Evolutionary conservation across 768 basidiomycete species (phyloP).

Genomic region (Rhodotorula babjevae): DNA sequence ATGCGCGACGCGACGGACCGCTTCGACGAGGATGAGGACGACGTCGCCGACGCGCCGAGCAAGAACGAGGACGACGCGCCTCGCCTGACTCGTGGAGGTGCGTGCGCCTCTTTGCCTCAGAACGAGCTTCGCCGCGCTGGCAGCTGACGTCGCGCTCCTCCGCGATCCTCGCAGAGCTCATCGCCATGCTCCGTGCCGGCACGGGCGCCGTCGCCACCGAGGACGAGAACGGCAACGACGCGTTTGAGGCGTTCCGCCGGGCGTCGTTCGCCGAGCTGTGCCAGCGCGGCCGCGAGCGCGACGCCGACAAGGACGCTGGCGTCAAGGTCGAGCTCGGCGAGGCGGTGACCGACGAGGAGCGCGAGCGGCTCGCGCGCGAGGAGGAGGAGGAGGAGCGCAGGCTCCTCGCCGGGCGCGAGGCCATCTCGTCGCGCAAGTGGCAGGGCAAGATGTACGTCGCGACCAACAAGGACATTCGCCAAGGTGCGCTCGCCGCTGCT

Average conservation of each 20-base stretch:
- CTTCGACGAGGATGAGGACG: constrained; percentile 37
- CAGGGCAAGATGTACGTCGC: constrained; percentile 52
- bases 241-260: constrained; percentile 51
- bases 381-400: constrained; percentile 57
- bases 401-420: constrained; percentile 58
- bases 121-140: constrained; percentile 6
- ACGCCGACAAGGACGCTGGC: constrained; percentile 52
- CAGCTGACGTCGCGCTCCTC: background rate
- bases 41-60: constrained; percentile 18
- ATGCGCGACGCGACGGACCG: constrained; percentile 36
- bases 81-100: constrained; percentile 23
- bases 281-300: constrained; percentile 52
- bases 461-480: constrained; percentile 41
- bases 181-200: constrained; percentile 59
- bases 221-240: constrained; percentile 45
- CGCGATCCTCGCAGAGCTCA: constrained; percentile 53
- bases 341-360: constrained; percentile 38
- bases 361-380: constrained; percentile 45
- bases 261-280: constrained; percentile 53
- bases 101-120: background rate
- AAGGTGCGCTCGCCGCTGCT: background rate
- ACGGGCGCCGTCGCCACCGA: constrained; percentile 56
- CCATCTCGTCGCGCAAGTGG: constrained; percentile 56
- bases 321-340: constrained; percentile 51
- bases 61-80: constrained; percentile 44